Base-by-base conservation (phyloP, 2,329 filamentous ascomycete species). In the Sporothrix variecibatus region DNA sequence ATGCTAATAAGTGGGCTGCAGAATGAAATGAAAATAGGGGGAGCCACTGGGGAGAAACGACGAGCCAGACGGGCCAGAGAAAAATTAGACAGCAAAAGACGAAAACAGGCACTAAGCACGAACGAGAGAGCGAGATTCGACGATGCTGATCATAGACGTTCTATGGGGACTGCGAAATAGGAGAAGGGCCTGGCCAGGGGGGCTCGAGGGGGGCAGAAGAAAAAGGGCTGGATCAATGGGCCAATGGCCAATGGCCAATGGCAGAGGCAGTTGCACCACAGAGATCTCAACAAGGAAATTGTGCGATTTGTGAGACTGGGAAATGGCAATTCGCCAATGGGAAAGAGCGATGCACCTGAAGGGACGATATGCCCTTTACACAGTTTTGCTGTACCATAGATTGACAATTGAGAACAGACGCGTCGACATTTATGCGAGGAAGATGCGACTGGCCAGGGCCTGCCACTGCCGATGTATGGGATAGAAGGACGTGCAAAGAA, bases 21-120 rank as follows among this genome's bases (percentile, higher is more conserved):
- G 68, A 58, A 58, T 34, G 51, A 71, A 60, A 71, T 58, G 51
- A 60, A 62, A 58, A 43, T 40, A 60, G 68, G 46, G 46, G 43
- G 38, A 26, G n/a, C 4, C 12, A 46, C 12, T 15, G 43, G 43
- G 43, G 12, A 46, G 11, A 64, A 64, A 64, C n/a, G n/a, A n/a
- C n/a, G n/a, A n/a, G n/a, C n/a, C n/a, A 26, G 67, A 46, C 15
- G 31, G 53, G 46, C 26, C 20, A 53, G 28, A 53, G n/a, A 43
- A 20, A 20, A 51, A 69, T 51, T 34, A 69, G 28, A 69, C 65
- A 51, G 23, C 20, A 31, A 49, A 69, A 38, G 23, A 69, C n/a
- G 34, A 49, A 49, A 56, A 69, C 46, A 49, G 43, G 65, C 43
- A 34, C 23, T 34, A 56, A 26, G 20, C 28, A 40, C 65, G 43